Conservation (phyloP, 495 filamentous ascomycete genomes). For the Bacidia rubella region DNA sequence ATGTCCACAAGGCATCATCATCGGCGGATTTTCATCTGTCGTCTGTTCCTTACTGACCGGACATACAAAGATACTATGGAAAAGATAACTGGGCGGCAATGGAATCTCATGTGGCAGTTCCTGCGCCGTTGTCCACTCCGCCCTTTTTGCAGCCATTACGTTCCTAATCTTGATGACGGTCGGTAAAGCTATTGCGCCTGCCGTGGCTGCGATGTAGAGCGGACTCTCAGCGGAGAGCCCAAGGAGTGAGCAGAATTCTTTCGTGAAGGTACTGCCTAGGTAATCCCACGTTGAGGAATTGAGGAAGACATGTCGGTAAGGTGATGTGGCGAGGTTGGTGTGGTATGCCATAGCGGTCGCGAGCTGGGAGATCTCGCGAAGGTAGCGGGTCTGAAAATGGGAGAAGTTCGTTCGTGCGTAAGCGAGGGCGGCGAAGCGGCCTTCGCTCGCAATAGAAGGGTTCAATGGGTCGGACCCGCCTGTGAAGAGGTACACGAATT, state of each 20-base stretch:
- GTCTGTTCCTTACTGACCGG: conserved; percentile 93
- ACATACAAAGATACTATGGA: conserved; percentile 95
- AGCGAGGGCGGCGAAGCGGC: conserved; percentile 45
- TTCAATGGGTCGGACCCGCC: conserved; percentile 24
- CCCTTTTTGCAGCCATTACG: conserved; percentile 73
- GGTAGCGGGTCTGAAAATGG: conserved; percentile 54
- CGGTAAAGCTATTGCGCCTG: conserved; percentile 81
- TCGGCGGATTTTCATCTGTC: conserved; percentile 83
- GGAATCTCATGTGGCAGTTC: conserved; percentile 91
- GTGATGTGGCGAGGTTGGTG: conserved; percentile 52
- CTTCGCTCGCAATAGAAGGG: conserved; percentile 17
- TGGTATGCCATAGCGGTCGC: conserved; percentile 62
- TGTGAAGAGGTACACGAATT: conserved; percentile 72
- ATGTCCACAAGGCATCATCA: conserved; percentile 97
- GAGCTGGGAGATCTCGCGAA: conserved; percentile 63
- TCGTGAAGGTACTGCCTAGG: conserved; percentile 69
- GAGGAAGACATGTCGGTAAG: conserved; percentile 65
- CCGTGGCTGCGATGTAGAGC: conserved; percentile 80
- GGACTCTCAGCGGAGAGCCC: conserved; percentile 79
- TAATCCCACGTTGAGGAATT: conserved; percentile 63
- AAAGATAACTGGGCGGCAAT: conserved; percentile 71
- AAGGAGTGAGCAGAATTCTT: conserved; percentile 87
- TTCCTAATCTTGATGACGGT: conserved; percentile 67
- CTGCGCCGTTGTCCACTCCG: conserved; percentile 84
- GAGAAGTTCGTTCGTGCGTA: conserved; percentile 60